Base-by-base conservation (phyloP, 306 rosid species). In the Rosa rugosa region DNA sequence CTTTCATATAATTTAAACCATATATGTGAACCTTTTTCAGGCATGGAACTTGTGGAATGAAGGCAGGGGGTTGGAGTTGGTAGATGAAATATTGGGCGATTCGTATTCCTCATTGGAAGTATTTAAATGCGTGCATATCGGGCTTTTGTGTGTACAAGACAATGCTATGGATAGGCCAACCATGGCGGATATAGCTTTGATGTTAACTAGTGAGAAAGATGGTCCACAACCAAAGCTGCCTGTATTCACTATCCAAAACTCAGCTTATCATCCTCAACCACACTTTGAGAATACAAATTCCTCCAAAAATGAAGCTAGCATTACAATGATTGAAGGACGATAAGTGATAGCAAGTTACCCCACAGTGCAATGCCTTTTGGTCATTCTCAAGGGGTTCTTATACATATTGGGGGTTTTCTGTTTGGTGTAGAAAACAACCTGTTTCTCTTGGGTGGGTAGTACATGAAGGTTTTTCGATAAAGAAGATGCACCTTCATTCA, bases 91-190 rank as follows among this genome's bases (percentile, higher is more conserved):
- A 46, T 7, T 84, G 42, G 79, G 16, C 1, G 42, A 51, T 34
- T 23, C 59, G 0, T 75, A 18, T 41, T 76, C 73, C 4, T 4
- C 50, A 3, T 1, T n/a, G 12, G 87, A 80, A 72, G 79, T 40
- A 3, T 5, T 25, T 17, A 79, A 79, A 80, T 76, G 79, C 69
- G 4, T 84, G 42, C 78, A 80, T 16, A 44, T 84, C 1, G 87
- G 82, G 20, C 82, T 84, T 38, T 38, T 80, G 1, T 84, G 82
- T 11, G 81, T 80, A 17, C 87, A 84, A 27, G 82, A 80, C 44
- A 27, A 57, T 10, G 66, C 82, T 2, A 40, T 8, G 1, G 87
- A 80, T 23, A 80, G 84, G 7, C 84, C 87, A 17, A 71, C 72
- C 62, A 84, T 72, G 79, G 25, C 76, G 1, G 87, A 77, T 7